phyloP scores from a whole-genome alignment of 2,329 filamentous ascomycete species.

The Aspergillus proliferans region DNA sequence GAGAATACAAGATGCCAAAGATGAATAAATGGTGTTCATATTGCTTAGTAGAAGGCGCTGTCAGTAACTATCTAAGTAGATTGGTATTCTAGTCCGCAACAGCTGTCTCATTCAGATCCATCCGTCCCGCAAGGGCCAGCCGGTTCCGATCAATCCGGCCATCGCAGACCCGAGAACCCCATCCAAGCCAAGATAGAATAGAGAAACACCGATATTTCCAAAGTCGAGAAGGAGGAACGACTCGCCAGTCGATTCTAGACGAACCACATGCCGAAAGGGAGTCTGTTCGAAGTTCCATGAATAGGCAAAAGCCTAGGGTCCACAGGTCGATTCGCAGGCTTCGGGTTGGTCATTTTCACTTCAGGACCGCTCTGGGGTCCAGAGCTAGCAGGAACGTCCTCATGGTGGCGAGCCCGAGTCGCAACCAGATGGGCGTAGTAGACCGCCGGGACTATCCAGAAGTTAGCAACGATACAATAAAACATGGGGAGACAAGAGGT shows the following conservation, averaged over 20 bases:
- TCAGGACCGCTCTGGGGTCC: conserved; percentile 36
- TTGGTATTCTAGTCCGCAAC: conserved; percentile 5
- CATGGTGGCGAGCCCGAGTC: conserved; percentile 70
- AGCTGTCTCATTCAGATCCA: conserved; percentile 7
- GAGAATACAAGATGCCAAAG: background rate
- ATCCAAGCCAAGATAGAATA: background rate
- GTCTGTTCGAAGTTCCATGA: conserved; percentile 19
- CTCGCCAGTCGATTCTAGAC: conserved; percentile 18
- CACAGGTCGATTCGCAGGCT: conserved; percentile 20
- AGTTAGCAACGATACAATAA: conserved; percentile 3
- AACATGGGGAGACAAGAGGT: background rate
- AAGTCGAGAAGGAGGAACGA: background rate
- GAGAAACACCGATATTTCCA: background rate
- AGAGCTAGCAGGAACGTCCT: conserved; percentile 43
- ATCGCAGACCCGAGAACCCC: conserved; percentile 4
- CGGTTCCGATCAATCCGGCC: conserved; percentile 5
- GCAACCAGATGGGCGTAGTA: conserved; percentile 95
- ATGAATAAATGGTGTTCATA: background rate
- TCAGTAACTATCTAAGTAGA: background rate
- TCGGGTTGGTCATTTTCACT: conserved; percentile 26
- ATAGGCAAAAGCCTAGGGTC: conserved; percentile 33
- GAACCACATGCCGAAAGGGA: conserved; percentile 37
- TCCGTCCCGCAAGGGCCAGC: conserved; percentile 1
- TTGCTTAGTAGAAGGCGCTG: background rate
- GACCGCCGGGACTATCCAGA: conserved; percentile 60